These are phyloP conservation scores for Leccinum incarnatum DNA, from an alignment of 768 basidiomycete genomes.

Conservation along the genomic window DNA sequence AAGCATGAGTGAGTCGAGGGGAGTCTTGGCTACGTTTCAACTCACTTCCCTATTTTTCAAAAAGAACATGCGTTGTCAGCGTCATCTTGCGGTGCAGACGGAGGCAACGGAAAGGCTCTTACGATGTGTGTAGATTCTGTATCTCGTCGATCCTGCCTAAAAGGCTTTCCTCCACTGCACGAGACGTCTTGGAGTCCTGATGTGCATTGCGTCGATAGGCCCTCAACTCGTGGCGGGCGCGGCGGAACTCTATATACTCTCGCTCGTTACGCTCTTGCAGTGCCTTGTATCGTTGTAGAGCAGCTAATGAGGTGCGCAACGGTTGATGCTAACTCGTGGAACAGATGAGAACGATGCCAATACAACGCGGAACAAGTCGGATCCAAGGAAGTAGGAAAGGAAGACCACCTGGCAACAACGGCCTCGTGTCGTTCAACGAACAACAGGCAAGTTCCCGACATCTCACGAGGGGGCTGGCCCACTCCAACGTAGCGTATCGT, in stretches of 20 bases:
- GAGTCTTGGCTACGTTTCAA: conserved; percentile 7
- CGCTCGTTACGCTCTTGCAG: conserved; percentile 35
- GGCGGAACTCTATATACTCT: conserved; percentile 32
- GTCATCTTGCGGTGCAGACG: conserved; percentile 1
- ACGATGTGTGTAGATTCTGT: conserved; percentile 27
- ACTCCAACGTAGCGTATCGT: not conserved
- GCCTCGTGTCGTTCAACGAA: not conserved
- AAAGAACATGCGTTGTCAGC: conserved; percentile 10
- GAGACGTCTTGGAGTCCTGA: conserved; percentile 35
- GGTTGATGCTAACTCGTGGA: conserved; percentile 31
- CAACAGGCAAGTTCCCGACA: not conserved
- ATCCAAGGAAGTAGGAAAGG: conserved; percentile 5
- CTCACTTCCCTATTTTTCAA: conserved; percentile 29
- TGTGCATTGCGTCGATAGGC: conserved; percentile 27
- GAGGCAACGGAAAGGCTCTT: conserved; percentile 10
- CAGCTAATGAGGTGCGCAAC: conserved; percentile 30
- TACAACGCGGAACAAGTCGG: conserved; percentile 23
- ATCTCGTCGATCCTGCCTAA: conserved; percentile 33
- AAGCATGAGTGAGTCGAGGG: conserved; percentile 22
- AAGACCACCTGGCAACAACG: not conserved
- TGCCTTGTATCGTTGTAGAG: conserved; percentile 39
- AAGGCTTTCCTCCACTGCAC: conserved; percentile 37
- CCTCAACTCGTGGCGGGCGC: conserved; percentile 31
- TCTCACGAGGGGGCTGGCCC: not conserved
- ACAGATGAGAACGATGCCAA: conserved; percentile 19